These are phyloP conservation scores for Beta lomatogona DNA, from an alignment of 179 eudicot species.

Conservation along the genomic window DNA sequence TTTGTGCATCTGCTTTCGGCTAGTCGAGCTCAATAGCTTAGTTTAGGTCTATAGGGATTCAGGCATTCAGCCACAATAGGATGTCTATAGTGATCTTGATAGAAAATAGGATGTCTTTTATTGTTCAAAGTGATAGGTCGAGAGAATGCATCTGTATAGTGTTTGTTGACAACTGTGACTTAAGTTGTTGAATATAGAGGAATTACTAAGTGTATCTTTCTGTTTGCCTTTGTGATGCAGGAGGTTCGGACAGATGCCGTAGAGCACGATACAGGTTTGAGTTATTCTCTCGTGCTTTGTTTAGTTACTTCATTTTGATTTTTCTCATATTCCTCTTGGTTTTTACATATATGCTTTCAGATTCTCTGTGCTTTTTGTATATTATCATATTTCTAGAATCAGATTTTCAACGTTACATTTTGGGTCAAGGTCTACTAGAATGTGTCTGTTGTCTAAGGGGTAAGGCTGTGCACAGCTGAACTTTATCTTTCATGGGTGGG, in stretches of 20 bases:
- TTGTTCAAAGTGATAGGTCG: neutral
- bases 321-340: neutral
- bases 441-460: too few relatives aligned
- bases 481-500: too few relatives aligned
- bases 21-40: neutral
- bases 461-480: too few relatives aligned
- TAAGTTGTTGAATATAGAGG: neutral
- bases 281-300: slow-evolving; percentile 19
- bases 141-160: neutral
- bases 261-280: slow-evolving; percentile 85
- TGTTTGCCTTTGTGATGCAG: slow-evolving; percentile 45
- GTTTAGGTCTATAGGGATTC: neutral
- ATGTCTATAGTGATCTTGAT: too few relatives aligned
- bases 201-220: neutral
- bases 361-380: neutral
- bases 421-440: neutral
- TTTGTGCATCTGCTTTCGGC: neutral
- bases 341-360: neutral
- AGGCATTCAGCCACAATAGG: too few relatives aligned
- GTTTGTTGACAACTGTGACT: neutral
- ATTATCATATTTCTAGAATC: neutral
- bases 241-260: slow-evolving; percentile 41
- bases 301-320: neutral
- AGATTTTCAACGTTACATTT: neutral
- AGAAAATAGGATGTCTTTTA: neutral